These are phyloP conservation scores for Solanum sparsipilum DNA, from an alignment of 257 asterid species.

Conservation along the genomic window DNA sequence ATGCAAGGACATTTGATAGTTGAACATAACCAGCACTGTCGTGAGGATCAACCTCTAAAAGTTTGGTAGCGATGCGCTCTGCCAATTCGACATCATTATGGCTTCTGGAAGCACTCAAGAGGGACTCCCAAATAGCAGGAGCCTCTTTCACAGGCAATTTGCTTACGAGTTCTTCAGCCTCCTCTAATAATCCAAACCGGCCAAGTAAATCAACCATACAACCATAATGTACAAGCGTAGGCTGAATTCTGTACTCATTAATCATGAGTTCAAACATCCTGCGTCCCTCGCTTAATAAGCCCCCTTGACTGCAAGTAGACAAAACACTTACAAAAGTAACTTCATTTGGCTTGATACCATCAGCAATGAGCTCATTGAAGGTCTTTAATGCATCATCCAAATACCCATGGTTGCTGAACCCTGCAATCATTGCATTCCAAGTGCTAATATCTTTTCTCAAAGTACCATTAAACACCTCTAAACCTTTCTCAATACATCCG, in stretches of 20 bases:
- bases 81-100: constrained; percentile 23
- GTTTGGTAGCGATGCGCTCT: constrained; percentile 13
- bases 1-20: constrained; percentile 24
- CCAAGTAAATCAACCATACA: constrained; percentile 37
- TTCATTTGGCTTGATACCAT: constrained; percentile 17
- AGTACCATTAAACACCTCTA: constrained; percentile 13
- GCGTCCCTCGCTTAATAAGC: constrained; percentile 19
- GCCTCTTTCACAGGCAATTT: constrained; percentile 13
- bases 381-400: constrained; percentile 17
- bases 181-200: constrained; percentile 20
- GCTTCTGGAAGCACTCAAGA: constrained; percentile 25
- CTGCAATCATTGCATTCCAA: constrained; percentile 33
- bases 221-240: constrained; percentile 25
- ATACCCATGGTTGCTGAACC: constrained; percentile 29
- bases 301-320: constrained; percentile 33
- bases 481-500: constrained; percentile 25
- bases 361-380: constrained; percentile 16
- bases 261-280: constrained; percentile 20
- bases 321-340: constrained; percentile 25
- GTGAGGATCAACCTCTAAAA: constrained; percentile 19
- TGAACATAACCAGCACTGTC: constrained; percentile 25
- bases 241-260: constrained; percentile 16
- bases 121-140: constrained; percentile 22
- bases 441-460: constrained; percentile 22
- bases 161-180: constrained; percentile 23